phyloP scores from a whole-genome alignment of 169 alveolate genomes.

The Sarcocystis neurona region DNA sequence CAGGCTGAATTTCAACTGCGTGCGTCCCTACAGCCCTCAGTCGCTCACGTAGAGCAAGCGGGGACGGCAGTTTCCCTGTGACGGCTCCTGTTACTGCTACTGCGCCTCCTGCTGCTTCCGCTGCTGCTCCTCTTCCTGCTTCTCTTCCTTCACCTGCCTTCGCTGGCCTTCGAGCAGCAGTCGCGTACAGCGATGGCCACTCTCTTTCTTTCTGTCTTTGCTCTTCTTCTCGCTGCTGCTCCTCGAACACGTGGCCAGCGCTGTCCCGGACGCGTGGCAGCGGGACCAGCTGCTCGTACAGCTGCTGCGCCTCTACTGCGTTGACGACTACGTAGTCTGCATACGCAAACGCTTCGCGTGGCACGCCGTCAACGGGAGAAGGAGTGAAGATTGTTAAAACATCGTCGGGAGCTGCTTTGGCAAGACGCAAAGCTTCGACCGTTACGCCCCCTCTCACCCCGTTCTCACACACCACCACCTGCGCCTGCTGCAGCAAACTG shows the following conservation, averaged over 20 bases:
- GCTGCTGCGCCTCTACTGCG: constrained; percentile 52
- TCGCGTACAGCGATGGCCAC: background rate
- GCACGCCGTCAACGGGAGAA: constrained; percentile 59
- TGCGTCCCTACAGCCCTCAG: background rate
- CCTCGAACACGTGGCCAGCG: constrained; percentile 13
- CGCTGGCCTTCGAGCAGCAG: too few relatives aligned
- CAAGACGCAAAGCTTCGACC: constrained; percentile 58
- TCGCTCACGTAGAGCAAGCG: background rate
- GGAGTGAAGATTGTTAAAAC: constrained; percentile 65
- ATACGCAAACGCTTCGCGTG: constrained; percentile 60
- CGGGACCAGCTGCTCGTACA: constrained; percentile 9
- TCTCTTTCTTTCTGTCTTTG: background rate
- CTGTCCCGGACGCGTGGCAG: background rate
- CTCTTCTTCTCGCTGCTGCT: constrained; percentile 1
- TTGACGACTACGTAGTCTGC: constrained; percentile 58
- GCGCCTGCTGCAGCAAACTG: constrained; percentile 55
- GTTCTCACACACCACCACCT: constrained; percentile 63
- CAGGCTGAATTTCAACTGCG: too few relatives aligned
- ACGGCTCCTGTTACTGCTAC: too few relatives aligned
- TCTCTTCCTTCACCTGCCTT: too few relatives aligned
- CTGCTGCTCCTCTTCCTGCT: too few relatives aligned
- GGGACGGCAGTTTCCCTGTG: too few relatives aligned
- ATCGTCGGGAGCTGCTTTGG: constrained; percentile 43
- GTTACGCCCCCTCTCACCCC: constrained; percentile 47
- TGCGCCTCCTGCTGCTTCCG: too few relatives aligned